Percentiles rank a stretch among this genome's conserved stretches.
Conservation (phyloP, 805 yeast genomes). For the Wickerhamiella sergipiensis region DNA sequence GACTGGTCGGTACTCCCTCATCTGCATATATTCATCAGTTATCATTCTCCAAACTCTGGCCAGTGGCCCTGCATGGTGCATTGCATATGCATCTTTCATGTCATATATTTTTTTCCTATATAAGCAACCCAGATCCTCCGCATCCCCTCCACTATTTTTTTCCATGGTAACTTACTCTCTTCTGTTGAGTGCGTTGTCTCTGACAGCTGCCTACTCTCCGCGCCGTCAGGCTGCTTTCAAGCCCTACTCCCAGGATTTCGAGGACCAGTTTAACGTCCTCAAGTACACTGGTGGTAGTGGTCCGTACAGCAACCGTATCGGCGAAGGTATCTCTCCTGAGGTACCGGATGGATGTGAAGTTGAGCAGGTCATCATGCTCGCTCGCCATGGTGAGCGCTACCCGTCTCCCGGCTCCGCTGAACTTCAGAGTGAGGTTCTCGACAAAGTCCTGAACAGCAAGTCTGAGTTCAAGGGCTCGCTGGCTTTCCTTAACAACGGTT, state of each 20-base stretch:
- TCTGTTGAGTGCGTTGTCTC: neutral
- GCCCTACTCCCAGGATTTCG: conserved; percentile 17
- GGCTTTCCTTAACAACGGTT: conserved; percentile 5
- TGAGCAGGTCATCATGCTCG: conserved; percentile 36
- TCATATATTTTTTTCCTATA: neutral
- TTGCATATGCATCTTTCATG: neutral
- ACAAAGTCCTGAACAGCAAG: conserved; percentile 17
- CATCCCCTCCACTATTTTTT: neutral
- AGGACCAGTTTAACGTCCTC: conserved; percentile 33
- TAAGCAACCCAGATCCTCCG: neutral
- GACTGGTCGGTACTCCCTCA: too few species aligned
- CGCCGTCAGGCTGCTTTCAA: neutral
- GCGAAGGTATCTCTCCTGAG: conserved; percentile 35
- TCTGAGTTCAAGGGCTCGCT: conserved; percentile 10
- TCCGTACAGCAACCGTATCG: conserved; percentile 36
- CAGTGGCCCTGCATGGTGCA: neutral
- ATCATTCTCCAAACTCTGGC: neutral
- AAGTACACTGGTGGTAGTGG: conserved; percentile 35
- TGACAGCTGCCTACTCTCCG: neutral
- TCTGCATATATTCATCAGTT: too few species aligned
- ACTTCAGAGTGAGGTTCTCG: conserved; percentile 1
- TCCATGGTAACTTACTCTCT: neutral
- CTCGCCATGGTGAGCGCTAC: conserved; percentile 44
- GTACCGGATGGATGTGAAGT: conserved; percentile 34
- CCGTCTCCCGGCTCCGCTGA: conserved; percentile 18